Percentiles rank a stretch among this genome's conserved stretches.
Conservation (phyloP, 257 asterid species). For the Cynanchum wilfordii region DNA sequence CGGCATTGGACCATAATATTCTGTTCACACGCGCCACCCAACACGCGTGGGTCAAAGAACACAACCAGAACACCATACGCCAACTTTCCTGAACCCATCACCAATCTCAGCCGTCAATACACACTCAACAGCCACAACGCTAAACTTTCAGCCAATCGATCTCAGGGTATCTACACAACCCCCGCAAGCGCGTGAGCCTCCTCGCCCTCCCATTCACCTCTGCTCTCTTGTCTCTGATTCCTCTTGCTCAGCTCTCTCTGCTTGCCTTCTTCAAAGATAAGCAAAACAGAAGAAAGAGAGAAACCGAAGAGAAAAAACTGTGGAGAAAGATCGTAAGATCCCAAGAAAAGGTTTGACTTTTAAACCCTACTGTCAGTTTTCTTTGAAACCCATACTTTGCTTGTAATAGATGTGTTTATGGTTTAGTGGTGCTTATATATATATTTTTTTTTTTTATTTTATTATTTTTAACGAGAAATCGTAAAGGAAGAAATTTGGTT, state of each 20-base stretch:
- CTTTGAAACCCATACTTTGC: background rate
- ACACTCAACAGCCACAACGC: background rate
- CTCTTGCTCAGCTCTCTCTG: background rate
- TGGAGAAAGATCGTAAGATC: conserved; percentile 2
- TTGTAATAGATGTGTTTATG: background rate
- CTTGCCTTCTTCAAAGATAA: conserved; percentile 16
- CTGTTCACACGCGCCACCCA: conserved; percentile 31
- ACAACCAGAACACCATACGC: background rate
- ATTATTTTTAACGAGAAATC: background rate
- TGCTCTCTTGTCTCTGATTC: conserved; percentile 14
- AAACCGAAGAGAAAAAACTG: conserved; percentile 4
- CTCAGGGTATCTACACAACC: conserved; percentile 20
- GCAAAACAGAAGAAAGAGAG: conserved; percentile 2
- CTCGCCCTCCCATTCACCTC: conserved; percentile 11
- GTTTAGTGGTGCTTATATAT: conserved; percentile 3
- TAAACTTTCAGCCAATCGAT: conserved; percentile 9
- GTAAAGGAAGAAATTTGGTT: background rate
- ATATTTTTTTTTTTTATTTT: too few species aligned
- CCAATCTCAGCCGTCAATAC: conserved; percentile 22
- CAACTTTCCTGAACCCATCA: conserved; percentile 4
- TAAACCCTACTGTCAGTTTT: background rate
- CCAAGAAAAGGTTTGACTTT: conserved; percentile 9
- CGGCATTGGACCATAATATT: background rate
- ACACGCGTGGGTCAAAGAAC: conserved; percentile 13
- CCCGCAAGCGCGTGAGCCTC: conserved; percentile 11